Conservation (phyloP, 371 early-diverging fungal genomes). For the Mortierella sp. region DNA sequence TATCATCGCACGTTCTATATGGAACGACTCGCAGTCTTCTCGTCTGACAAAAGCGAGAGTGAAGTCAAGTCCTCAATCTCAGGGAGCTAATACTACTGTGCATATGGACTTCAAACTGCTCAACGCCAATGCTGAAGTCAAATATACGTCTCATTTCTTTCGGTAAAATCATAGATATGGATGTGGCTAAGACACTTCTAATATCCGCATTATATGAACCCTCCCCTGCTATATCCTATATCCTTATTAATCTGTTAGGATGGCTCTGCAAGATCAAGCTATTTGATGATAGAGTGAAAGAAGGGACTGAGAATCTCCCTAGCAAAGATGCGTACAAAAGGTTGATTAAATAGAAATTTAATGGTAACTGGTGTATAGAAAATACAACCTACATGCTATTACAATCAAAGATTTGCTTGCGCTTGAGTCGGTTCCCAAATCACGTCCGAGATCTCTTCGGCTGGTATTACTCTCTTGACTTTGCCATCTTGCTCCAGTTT, state of each 20-base stretch:
- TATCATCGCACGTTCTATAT: background rate
- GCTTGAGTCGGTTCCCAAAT: conserved; percentile 22
- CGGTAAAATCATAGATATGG: too few relatives aligned
- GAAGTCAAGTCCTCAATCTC: background rate
- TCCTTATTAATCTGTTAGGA: too few relatives aligned
- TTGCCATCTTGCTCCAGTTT: conserved; percentile 78
- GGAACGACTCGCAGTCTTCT: background rate
- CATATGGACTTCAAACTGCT: background rate
- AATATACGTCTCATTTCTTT: background rate
- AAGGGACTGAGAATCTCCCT: too few relatives aligned
- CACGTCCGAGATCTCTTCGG: conserved; percentile 50
- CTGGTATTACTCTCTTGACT: conserved; percentile 51
- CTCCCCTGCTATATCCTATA: background rate
- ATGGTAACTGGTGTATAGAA: too few relatives aligned
- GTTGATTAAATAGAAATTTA: too few relatives aligned
- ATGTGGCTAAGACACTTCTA: background rate
- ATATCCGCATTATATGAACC: background rate
- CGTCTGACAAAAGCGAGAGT: background rate
- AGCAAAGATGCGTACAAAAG: too few relatives aligned
- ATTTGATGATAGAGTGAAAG: too few relatives aligned
- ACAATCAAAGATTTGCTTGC: conserved; percentile 22
- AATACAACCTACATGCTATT: background rate
- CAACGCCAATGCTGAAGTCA: background rate
- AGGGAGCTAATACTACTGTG: background rate
- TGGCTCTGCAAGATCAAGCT: too few relatives aligned